Base-by-base conservation (phyloP, 768 basidiomycete genomes). In the Strobilomyces echinocephalus region DNA sequence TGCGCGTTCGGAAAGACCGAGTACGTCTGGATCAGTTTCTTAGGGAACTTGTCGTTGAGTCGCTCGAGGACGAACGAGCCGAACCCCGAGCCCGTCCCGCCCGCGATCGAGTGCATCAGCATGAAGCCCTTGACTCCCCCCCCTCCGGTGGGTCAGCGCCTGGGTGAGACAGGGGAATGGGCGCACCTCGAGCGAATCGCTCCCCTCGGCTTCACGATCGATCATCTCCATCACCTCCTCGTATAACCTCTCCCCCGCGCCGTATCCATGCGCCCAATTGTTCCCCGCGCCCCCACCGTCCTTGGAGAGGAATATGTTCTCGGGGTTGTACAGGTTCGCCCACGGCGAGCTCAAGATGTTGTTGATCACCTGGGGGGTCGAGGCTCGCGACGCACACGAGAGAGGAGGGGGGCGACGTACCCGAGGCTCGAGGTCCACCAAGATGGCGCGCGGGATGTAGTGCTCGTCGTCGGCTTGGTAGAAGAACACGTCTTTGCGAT, bases 381-480 rank as follows among this genome's bases (percentile, higher is more conserved):
- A 24, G 24, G 24, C 24, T 38, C 8, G 16, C 31, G 8, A 7
- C 44, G 56, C 8, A 30, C 1, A 12, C n/a, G 20, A n/a, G 44
- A 28, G 24, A 31, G 11, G 33, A 12, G 31, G 12, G 12, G 2
- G 2, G 2, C n/a, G 6, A 75, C 85, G 68, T 65, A 97, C 95
- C 68, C 97, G 80, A 18, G 97, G 97, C 68, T 99, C 97, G 26
- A 97, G 80, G 72, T 99, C 97, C 55, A 98, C 85, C 36, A 99
- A 79, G 56, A 99, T 95, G 5, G 97, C 92, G 49, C 97, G 82
- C 2, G 97, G 97, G 55, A 99, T 95, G 71, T 98, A 99, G 64
- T 97, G 95, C 69, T 98, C 97, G 65, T 99, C 97, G 69, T 99
- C 97, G n/a, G 97, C 97, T 70, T 98, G 95, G 69, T 99, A 98